phyloP scores from a whole-genome alignment of 169 alveolate genomes.

The Neospora caninum region DNA sequence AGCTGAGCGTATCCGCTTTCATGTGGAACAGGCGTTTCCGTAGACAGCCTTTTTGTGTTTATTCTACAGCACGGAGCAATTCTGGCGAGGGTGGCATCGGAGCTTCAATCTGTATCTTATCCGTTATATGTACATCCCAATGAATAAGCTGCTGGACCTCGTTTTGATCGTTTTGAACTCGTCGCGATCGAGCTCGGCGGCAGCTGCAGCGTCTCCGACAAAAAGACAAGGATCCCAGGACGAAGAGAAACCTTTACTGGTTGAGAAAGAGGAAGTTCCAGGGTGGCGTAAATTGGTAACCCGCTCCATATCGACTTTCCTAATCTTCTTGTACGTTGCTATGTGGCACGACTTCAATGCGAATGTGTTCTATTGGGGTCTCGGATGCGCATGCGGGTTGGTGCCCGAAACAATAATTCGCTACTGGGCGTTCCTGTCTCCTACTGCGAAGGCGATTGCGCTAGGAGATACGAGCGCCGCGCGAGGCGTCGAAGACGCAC shows the following conservation, averaged over 20 bases:
- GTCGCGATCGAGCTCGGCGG: not conserved
- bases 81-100: slow-evolving; percentile 88
- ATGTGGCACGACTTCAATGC: slow-evolving; percentile 83
- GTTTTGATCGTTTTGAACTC: slow-evolving; percentile 58
- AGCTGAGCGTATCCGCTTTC: not conserved
- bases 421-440: slow-evolving; percentile 25
- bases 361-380: slow-evolving; percentile 79
- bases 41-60: not conserved
- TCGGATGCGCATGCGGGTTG: not conserved
- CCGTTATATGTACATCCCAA: slow-evolving; percentile 82
- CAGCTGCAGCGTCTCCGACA: too few relatives aligned
- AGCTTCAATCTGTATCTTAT: slow-evolving; percentile 80
- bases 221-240: too few relatives aligned
- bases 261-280: slow-evolving; percentile 49
- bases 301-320: not conserved
- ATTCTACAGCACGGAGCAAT: slow-evolving; percentile 67
- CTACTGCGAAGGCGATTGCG: slow-evolving; percentile 79
- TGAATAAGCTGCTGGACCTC: slow-evolving; percentile 71
- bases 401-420: not conserved
- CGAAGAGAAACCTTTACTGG: too few relatives aligned
- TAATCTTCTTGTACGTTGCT: slow-evolving; percentile 82
- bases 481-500: too few relatives aligned
- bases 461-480: slow-evolving; percentile 76
- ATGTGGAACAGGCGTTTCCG: not conserved
- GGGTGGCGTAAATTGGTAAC: slow-evolving; percentile 26